Percentiles rank a stretch among this genome's conserved stretches.
Evolutionary conservation across 768 basidiomycete genomes (phyloP).

Genomic region (Clathrus columnatus): DNA sequence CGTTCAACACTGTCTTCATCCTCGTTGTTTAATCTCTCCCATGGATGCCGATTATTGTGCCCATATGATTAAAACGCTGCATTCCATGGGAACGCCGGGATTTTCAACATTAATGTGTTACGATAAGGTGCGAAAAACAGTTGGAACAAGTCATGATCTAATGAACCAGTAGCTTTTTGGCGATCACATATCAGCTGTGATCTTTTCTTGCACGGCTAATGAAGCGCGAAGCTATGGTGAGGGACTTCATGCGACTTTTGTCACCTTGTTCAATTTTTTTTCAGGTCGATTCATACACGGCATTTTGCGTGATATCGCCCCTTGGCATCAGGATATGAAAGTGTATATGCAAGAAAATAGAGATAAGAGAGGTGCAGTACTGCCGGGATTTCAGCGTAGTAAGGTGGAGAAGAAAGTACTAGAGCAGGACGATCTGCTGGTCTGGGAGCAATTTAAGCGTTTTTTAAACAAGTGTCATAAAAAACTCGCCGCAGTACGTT

Average conservation of each 20-base stretch:
- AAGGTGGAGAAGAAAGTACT: constrained; percentile 37
- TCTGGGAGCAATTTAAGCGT: constrained; percentile 62
- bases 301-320: constrained; percentile 65
- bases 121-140: constrained; percentile 48
- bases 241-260: constrained; percentile 10
- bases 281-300: constrained; percentile 81
- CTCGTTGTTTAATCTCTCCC: constrained; percentile 86
- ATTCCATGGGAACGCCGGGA: constrained; percentile 78
- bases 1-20: constrained; percentile 88
- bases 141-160: constrained; percentile 1
- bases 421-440: constrained; percentile 47
- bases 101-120: constrained; percentile 84
- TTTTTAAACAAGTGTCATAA: constrained; percentile 80
- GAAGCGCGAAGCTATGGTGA: constrained; percentile 91
- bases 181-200: constrained; percentile 71
- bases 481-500: constrained; percentile 54
- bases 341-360: constrained; percentile 66
- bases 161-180: constrained; percentile 59
- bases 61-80: constrained; percentile 81
- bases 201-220: constrained; percentile 93
- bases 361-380: constrained; percentile 45
- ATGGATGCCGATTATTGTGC: constrained; percentile 95
- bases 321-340: constrained; percentile 73
- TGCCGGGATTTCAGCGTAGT: constrained; percentile 62
- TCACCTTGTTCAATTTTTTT: not conserved